Conservation (phyloP, 208 protist genomes). For the Trypanosoma conorhini region DNA sequence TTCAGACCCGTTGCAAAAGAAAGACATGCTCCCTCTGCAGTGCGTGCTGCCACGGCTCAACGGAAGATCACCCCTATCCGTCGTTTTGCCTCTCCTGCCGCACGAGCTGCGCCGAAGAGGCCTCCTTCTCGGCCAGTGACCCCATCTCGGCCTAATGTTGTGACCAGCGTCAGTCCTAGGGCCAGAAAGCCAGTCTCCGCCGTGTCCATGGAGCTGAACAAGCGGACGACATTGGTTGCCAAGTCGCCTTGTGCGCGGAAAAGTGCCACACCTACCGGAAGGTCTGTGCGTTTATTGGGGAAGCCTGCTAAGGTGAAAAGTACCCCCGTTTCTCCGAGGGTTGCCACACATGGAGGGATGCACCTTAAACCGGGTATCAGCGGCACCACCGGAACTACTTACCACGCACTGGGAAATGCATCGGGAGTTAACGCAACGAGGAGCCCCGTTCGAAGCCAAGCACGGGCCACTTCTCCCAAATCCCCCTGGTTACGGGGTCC, state of each 20-base stretch:
- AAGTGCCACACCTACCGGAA: background rate
- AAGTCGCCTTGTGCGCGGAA: slow-evolving; percentile 7
- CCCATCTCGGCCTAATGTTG: background rate
- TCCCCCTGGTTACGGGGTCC: background rate
- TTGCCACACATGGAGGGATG: background rate
- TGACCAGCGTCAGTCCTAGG: background rate
- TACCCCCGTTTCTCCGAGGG: slow-evolving; percentile 6
- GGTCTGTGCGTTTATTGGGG: background rate
- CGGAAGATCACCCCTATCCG: slow-evolving; percentile 36
- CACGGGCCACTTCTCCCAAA: slow-evolving; percentile 1
- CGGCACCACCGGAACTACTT: background rate
- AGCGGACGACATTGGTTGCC: background rate
- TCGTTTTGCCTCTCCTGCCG: slow-evolving; percentile 21
- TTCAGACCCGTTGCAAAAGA: slow-evolving; percentile 10
- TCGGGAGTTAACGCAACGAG: background rate
- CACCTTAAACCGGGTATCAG: background rate
- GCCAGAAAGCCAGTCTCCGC: background rate
- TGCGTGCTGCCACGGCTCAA: slow-evolving; percentile 41
- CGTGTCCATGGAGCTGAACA: background rate
- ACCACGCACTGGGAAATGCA: background rate
- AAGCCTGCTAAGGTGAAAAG: slow-evolving; percentile 3
- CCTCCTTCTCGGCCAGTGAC: slow-evolving; percentile 1
- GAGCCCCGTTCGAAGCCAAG: background rate
- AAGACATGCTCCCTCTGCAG: slow-evolving; percentile 26
- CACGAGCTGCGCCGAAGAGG: background rate